phyloP scores from a whole-genome alignment of 148 eudicot genomes.

The Bassia scoparia region DNA sequence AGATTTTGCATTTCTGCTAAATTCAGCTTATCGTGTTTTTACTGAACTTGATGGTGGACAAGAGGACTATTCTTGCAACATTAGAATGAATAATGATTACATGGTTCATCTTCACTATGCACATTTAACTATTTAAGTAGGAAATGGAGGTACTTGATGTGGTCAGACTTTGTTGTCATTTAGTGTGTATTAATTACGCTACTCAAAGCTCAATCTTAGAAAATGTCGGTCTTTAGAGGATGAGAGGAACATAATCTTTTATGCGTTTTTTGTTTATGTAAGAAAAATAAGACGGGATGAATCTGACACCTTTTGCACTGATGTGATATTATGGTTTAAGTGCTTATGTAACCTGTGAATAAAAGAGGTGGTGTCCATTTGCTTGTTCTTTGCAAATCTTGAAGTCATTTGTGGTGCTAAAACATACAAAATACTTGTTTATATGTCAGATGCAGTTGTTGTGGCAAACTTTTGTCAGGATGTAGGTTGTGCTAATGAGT shows the following conservation, averaged over 20 bases:
- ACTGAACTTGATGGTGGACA: too few relatives aligned
- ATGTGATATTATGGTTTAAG: background rate
- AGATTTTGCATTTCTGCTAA: too few relatives aligned
- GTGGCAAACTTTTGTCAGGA: too few relatives aligned
- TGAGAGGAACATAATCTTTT: background rate
- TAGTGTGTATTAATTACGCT: background rate
- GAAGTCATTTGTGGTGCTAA: background rate
- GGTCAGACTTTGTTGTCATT: background rate
- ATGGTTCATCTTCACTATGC: background rate
- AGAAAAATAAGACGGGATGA: background rate
- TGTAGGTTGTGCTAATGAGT: too few relatives aligned
- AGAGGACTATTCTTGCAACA: too few relatives aligned
- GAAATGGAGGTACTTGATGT: background rate
- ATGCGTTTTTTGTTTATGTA: background rate
- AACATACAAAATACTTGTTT: too few relatives aligned
- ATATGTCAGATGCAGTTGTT: too few relatives aligned
- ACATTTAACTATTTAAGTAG: background rate
- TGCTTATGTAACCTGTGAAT: background rate
- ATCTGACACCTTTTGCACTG: background rate
- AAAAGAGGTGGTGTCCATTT: background rate
- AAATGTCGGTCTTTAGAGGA: background rate
- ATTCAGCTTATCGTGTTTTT: too few relatives aligned
- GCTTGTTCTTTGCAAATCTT: too few relatives aligned
- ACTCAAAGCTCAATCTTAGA: background rate
- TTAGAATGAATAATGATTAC: background rate